phyloP scores from a whole-genome alignment of 176 grass and related monocot species.

The Aegilops tauschii region DNA sequence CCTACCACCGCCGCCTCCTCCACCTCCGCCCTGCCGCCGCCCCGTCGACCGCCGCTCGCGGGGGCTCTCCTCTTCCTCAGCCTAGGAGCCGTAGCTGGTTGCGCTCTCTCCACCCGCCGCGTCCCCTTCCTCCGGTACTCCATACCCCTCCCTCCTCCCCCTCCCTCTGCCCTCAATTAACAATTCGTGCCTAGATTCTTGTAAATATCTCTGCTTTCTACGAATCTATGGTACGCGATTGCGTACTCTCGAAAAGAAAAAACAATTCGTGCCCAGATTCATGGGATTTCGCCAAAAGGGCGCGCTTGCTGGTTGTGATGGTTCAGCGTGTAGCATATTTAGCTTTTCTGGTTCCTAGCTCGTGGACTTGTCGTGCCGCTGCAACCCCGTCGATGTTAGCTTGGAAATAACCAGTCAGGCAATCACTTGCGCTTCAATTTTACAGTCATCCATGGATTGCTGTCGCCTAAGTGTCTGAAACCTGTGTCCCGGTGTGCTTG shows the following conservation, averaged over 20 bases:
- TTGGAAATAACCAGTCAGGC: too few relatives aligned
- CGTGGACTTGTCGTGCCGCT: neutral
- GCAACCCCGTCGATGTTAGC: neutral
- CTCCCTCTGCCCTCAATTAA: neutral
- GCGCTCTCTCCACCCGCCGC: slow-evolving; percentile 30
- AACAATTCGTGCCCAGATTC: neutral
- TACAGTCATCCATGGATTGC: neutral
- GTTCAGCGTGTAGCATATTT: neutral
- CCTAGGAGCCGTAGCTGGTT: slow-evolving; percentile 44
- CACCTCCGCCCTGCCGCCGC: neutral
- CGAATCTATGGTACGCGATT: too few relatives aligned
- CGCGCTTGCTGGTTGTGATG: neutral
- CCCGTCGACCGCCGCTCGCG: neutral
- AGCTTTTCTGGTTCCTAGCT: neutral
- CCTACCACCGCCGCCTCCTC: neutral
- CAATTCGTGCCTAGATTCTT: neutral
- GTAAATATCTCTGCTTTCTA: too few relatives aligned
- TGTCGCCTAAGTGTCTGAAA: neutral
- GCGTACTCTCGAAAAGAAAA: too few relatives aligned
- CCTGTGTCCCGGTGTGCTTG: neutral
- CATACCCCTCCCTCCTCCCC: neutral
- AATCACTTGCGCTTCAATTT: neutral
- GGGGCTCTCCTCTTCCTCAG: slow-evolving; percentile 47
- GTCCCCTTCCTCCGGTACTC: slow-evolving; percentile 32
- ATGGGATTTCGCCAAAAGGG: neutral